Evolutionary conservation across 2,329 filamentous ascomycete genomes (phyloP).

Genomic region (Xylaria polymorpha): DNA sequence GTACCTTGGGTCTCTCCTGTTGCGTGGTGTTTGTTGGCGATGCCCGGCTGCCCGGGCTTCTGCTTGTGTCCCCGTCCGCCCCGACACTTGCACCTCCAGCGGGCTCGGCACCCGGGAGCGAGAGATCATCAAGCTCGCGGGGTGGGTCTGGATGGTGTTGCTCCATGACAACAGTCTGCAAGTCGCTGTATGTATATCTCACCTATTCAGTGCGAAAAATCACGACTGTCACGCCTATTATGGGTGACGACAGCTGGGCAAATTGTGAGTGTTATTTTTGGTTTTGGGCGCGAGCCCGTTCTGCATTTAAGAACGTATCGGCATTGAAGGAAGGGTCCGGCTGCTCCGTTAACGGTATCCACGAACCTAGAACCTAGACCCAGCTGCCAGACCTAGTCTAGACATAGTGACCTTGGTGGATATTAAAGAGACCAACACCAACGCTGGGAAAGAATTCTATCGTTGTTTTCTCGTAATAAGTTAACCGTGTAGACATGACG

Average conservation of each 20-base stretch:
- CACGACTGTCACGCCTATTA: background rate
- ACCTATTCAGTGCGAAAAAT: background rate
- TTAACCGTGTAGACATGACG: too few relatives aligned
- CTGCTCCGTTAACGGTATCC: constrained; percentile 8
- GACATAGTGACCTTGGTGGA: constrained; percentile 11
- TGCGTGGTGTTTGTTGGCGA: constrained; percentile 6
- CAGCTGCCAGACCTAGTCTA: background rate
- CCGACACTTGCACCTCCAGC: background rate
- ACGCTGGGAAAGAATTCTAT: background rate
- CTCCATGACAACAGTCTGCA: constrained; percentile 22
- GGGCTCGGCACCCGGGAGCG: background rate
- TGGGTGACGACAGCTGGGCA: background rate
- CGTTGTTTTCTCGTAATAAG: background rate
- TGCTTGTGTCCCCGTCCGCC: background rate
- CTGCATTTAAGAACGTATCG: background rate
- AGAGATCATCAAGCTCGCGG: constrained; percentile 32
- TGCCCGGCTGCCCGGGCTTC: background rate
- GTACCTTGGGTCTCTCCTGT: constrained; percentile 35
- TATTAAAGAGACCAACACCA: background rate
- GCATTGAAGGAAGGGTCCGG: background rate
- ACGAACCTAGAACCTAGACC: background rate
- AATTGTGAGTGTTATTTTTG: background rate
- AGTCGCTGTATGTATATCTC: background rate
- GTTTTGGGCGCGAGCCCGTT: background rate
- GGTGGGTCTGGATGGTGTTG: constrained; percentile 21